Evolutionary conservation across 2,329 filamentous ascomycete species (phyloP).

Genomic region (Pseudopyricularia javanii): DNA sequence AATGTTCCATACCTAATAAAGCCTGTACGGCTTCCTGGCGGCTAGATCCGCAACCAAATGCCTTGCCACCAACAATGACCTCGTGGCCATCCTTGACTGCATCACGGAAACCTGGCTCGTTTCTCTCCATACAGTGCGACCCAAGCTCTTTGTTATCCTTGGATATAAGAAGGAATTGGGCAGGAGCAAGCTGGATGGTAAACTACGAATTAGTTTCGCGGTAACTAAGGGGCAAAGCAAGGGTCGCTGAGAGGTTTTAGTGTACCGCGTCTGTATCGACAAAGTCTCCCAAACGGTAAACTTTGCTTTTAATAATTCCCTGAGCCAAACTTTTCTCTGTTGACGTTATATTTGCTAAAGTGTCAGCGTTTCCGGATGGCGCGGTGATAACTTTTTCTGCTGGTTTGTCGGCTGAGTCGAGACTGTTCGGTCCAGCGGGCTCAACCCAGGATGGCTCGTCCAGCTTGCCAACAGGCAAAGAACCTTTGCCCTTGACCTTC

Average conservation of each 20-base stretch:
- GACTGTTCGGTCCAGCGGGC: constrained; percentile 2
- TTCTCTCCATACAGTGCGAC: constrained; percentile 25
- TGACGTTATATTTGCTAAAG: background rate
- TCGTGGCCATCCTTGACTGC: constrained; percentile 20
- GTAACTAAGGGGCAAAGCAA: background rate
- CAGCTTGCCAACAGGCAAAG: constrained; percentile 2
- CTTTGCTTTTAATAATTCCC: constrained; percentile 17
- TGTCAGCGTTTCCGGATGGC: background rate
- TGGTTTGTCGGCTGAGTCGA: background rate
- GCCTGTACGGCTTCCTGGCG: constrained; percentile 29
- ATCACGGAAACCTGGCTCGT: constrained; percentile 24
- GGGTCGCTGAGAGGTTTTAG: background rate
- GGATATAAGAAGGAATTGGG: constrained; percentile 19
- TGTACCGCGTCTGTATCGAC: constrained; percentile 29
- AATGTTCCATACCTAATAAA: constrained; percentile 15
- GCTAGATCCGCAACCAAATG: constrained; percentile 31
- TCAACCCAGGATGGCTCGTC: constrained; percentile 7
- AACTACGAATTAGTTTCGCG: background rate
- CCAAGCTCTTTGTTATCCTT: constrained; percentile 20
- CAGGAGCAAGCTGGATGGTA: constrained; percentile 21
- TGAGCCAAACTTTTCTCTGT: background rate
- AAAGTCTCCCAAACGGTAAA: constrained; percentile 28
- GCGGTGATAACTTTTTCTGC: background rate
- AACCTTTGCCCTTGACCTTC: constrained; percentile 9
- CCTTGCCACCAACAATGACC: constrained; percentile 30